phyloP scores from a whole-genome alignment of 441 rosid species.

The Pelargonium fulgidum region DNA sequence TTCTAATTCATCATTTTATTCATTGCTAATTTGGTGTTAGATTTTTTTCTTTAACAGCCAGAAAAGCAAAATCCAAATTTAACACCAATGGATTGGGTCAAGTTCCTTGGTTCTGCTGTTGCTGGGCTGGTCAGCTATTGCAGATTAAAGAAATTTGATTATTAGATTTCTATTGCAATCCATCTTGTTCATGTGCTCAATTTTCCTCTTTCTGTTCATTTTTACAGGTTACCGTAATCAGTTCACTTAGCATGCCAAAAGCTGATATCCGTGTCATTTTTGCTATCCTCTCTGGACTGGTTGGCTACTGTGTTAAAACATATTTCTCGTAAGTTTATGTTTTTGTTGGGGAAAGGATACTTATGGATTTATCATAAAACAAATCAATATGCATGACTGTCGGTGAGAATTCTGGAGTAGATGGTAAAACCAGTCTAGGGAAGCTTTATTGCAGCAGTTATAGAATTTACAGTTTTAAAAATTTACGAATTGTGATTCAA shows the following conservation, averaged over 20 bases:
- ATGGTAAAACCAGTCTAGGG: neutral
- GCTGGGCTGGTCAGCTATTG: constrained; percentile 75
- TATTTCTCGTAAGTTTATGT: constrained; percentile 81
- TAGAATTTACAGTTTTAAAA: neutral
- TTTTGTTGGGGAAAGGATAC: constrained; percentile 8
- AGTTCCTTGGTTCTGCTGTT: constrained; percentile 67
- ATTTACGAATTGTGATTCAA: too few relatives aligned
- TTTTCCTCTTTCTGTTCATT: constrained; percentile 14
- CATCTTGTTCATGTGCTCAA: constrained; percentile 11
- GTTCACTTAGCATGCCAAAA: constrained; percentile 76
- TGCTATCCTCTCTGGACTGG: constrained; percentile 79
- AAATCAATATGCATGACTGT: neutral
- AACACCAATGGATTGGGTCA: constrained; percentile 98
- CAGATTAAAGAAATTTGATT: constrained; percentile 4
- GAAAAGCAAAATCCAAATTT: constrained; percentile 94
- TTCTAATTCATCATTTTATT: neutral
- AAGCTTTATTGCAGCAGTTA: neutral
- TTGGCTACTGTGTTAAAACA: constrained; percentile 95
- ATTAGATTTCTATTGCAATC: constrained; percentile 15
- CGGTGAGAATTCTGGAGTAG: neutral
- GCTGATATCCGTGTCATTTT: constrained; percentile 83
- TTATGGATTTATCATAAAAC: neutral
- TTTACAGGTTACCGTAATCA: constrained; percentile 64
- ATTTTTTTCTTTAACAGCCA: constrained; percentile 45
- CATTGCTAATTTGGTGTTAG: constrained; percentile 12